Conservation (phyloP, 495 filamentous ascomycete species). For the Xylaria nigripes region DNA sequence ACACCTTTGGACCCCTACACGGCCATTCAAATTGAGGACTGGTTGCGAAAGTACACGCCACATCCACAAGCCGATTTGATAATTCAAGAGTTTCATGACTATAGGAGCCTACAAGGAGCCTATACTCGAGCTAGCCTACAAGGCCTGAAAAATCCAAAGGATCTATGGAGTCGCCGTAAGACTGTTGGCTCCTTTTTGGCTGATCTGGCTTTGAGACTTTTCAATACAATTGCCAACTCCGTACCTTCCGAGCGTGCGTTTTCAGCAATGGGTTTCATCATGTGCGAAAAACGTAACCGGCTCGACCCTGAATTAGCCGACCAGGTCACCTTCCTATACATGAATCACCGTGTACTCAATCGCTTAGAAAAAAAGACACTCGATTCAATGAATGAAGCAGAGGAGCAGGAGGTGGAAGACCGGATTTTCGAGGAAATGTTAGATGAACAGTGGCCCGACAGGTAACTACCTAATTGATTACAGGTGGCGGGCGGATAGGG, state of each 20-base stretch:
- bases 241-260: neutral
- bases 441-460: too few relatives aligned
- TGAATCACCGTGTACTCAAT: too few relatives aligned
- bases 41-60: neutral
- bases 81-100: neutral
- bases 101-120: neutral
- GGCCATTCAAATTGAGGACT: neutral
- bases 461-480: too few relatives aligned
- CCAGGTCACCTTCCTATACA: too few relatives aligned
- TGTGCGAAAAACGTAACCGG: too few relatives aligned
- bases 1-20: neutral
- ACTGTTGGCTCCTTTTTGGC: neutral
- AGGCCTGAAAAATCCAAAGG: neutral
- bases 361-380: too few relatives aligned
- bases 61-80: neutral
- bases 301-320: too few relatives aligned
- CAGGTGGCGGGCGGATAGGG: too few relatives aligned
- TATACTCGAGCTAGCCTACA: neutral
- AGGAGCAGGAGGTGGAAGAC: too few relatives aligned
- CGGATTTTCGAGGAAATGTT: too few relatives aligned
- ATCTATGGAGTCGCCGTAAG: neutral
- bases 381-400: too few relatives aligned
- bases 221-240: constrained; percentile 4
- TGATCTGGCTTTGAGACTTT: neutral
- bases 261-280: neutral